Conservation (phyloP, 768 basidiomycete genomes). For the Mycena vitilis region DNA sequence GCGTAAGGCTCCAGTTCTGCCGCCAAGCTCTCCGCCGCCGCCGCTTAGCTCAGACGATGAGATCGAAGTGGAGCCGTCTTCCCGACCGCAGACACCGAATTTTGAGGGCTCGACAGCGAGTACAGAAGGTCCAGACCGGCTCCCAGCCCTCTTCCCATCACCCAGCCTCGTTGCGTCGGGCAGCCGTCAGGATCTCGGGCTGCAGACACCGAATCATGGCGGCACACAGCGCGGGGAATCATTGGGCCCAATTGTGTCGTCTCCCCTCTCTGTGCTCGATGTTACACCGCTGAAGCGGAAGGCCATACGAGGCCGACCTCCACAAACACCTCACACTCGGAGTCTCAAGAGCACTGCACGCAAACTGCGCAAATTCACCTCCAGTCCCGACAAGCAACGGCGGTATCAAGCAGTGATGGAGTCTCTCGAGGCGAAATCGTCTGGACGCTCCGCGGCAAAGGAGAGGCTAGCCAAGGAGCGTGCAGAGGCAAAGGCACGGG, state of each 20-base stretch:
- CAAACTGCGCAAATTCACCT: neutral
- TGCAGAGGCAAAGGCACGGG: neutral
- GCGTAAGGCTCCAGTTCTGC: neutral
- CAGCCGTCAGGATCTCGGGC: neutral
- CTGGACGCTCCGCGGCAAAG: neutral
- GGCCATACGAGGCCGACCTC: neutral
- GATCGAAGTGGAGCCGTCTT: neutral
- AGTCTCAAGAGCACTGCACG: slow-evolving; percentile 2
- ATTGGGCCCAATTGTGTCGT: neutral
- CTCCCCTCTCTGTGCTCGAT: neutral
- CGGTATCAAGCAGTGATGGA: neutral
- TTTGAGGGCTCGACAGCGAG: neutral
- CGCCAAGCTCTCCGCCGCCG: slow-evolving; percentile 16
- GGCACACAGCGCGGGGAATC: neutral
- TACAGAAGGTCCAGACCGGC: neutral
- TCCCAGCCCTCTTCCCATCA: slow-evolving; percentile 3
- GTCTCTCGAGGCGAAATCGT: neutral
- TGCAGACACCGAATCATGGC: neutral
- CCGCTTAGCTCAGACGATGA: neutral
- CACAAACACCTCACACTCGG: neutral
- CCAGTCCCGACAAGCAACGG: slow-evolving; percentile 1
- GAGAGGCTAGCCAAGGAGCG: neutral
- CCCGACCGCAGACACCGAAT: neutral
- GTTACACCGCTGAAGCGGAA: slow-evolving; percentile 8
- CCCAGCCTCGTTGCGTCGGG: neutral